Base-by-base conservation (phyloP, 2,329 filamentous ascomycete genomes). In the Alternaria sp. region DNA sequence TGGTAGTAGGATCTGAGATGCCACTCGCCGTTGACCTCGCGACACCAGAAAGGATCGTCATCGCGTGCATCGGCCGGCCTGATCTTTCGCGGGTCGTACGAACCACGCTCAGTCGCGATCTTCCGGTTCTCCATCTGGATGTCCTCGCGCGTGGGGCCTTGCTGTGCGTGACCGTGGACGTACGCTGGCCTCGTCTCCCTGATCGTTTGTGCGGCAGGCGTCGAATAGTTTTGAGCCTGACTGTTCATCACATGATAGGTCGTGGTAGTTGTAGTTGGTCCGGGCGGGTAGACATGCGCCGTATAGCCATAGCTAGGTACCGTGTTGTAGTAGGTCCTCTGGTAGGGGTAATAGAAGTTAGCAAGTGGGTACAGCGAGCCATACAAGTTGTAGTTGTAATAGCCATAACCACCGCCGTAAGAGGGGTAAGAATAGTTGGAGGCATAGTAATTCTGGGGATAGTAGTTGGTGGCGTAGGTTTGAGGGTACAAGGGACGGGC, bases 21-120 rank as follows among this genome's bases (percentile, higher is more conserved):
- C 72, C 73, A 75, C 53, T 72, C 68, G 40, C 77, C 77, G 50
- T 75, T 74, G 23, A 68, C 54, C 61, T 79, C 77, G n/a, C 63
- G 66, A 60, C 72, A 74, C 75, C 75, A 78, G 54, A 78, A 78
- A 3, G 69, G 66, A 50, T 77, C 72, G 40, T 77, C 73, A 31
- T 70, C 65, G 17, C 61, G 65, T 2, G 72, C 71, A 56, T 76
- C 72, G 2, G 71, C 71, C 0, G 76, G 76, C 59, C 71, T 67
- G 56, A 77, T 76, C 17, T 60, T 61, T 2, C 70, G 53, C 2
- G 72, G 56, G 29, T 68, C 65, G 51, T 77, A 77, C 2, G 72
- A 69, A 2, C 75, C 76, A 17, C 72, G 67, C 56, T 70, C 63
- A 5, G 70, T 73, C 5, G 75, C 76, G 11, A 74, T 56, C 8